Conservation (phyloP, 805 yeast genomes). For the Cyberlindnera euphorbiiphila region DNA sequence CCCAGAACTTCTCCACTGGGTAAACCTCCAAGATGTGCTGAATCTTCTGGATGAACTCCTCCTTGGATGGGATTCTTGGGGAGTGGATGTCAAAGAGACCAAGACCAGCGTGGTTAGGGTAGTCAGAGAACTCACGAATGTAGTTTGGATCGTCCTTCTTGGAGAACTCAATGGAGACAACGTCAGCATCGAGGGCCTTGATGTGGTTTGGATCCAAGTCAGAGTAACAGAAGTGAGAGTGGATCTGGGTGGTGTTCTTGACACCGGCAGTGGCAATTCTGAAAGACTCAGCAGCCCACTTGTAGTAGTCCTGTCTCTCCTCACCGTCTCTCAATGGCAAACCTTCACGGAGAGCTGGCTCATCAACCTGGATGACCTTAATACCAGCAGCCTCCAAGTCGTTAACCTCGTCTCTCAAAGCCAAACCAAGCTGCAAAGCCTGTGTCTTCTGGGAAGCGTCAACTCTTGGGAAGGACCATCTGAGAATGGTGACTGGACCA, state of each 20-base stretch:
- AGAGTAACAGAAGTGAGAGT: conserved; percentile 99
- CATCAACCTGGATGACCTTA: conserved; percentile 97
- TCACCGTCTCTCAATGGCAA: conserved; percentile 97
- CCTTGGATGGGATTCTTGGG: conserved; percentile 98
- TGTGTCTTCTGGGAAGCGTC: conserved; percentile 91
- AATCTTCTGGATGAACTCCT: conserved; percentile 92
- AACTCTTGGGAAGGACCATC: conserved; percentile 99
- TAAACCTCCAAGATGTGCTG: conserved; percentile 92
- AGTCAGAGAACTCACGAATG: conserved; percentile 95
- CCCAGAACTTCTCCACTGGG: conserved; percentile 99
- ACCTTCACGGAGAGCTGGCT: conserved; percentile 99
- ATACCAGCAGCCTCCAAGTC: conserved; percentile 99
- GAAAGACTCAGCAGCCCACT: conserved; percentile 99
- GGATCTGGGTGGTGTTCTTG: conserved; percentile 91
- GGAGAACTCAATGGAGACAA: conserved; percentile 98
- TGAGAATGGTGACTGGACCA: conserved; percentile 98
- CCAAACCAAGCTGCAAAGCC: conserved; percentile 95
- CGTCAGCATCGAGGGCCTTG: conserved; percentile 99
- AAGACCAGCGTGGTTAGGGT: conserved; percentile 99
- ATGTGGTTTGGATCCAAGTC: conserved; percentile 99
- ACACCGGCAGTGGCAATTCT: conserved; percentile 99
- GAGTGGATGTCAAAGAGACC: conserved; percentile 99
- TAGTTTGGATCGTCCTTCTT: conserved; percentile 99
- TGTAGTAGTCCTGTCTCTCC: conserved; percentile 93
- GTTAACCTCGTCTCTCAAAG: conserved; percentile 96